Conservation (phyloP, 768 basidiomycete species). For the Tulasnella sp. region DNA sequence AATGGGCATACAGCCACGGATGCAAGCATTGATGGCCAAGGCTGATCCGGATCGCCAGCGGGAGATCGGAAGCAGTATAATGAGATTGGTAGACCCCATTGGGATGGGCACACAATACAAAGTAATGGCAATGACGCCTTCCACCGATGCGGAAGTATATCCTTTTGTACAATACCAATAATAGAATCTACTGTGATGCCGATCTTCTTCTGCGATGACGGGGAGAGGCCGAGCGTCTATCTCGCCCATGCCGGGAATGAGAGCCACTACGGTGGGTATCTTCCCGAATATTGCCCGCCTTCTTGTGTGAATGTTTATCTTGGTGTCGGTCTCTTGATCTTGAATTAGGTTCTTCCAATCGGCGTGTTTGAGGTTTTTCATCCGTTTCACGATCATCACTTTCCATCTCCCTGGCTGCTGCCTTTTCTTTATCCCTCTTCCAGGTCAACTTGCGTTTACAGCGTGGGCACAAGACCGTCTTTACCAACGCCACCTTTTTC, state of each 20-base stretch:
- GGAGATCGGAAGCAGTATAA: slow-evolving; percentile 46
- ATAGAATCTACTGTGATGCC: no score
- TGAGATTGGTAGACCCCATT: slow-evolving; percentile 57
- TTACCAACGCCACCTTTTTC: slow-evolving; percentile 68
- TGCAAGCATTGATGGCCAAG: slow-evolving; percentile 44
- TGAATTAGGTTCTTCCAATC: no score
- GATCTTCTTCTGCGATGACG: neutral
- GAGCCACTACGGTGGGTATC: no score
- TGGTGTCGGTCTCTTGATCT: no score
- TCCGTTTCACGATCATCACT: neutral
- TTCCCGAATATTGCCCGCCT: no score
- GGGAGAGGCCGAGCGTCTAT: slow-evolving; percentile 3
- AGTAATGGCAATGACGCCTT: slow-evolving; percentile 47
- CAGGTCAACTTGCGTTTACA: slow-evolving; percentile 80
- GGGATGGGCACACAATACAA: slow-evolving; percentile 86
- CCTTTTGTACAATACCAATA: no score
- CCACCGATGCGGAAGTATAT: neutral
- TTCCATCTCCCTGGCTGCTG: neutral
- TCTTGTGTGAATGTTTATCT: no score
- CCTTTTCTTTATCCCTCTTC: slow-evolving; percentile 56
- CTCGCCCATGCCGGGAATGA: no score
- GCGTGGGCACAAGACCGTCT: slow-evolving; percentile 68
- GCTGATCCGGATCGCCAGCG: slow-evolving; percentile 32
- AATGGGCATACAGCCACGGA: slow-evolving; percentile 61
- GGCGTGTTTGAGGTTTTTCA: neutral